phyloP scores from a whole-genome alignment of 1,284 basidiomycete genomes.

The Mixia osmundae region DNA sequence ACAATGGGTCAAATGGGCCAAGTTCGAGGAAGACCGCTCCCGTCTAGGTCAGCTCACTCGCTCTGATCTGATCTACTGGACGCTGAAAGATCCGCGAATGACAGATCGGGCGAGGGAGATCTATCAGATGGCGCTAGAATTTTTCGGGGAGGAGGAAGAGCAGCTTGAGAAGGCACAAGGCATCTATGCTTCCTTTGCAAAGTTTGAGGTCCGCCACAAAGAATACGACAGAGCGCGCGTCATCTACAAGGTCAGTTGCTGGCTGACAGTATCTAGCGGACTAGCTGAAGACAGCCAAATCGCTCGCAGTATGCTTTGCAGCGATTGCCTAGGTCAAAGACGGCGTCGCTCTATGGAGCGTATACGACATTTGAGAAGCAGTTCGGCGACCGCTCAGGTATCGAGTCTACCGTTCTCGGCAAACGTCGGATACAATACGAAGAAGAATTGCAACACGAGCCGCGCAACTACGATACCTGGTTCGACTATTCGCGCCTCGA shows the following conservation, averaged over 20 bases:
- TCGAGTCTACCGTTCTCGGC: conserved; percentile 83
- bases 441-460: conserved; percentile 67
- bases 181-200: conserved; percentile 86
- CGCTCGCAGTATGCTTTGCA: conserved; percentile 58
- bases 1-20: conserved; percentile 88
- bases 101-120: conserved; percentile 78
- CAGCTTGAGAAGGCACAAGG: conserved; percentile 92
- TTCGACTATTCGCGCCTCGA: conserved; percentile 88
- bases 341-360: conserved; percentile 54
- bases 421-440: conserved; percentile 95
- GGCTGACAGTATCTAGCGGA: background rate
- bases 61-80: background rate
- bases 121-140: conserved; percentile 88
- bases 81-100: no score
- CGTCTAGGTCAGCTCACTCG: no score
- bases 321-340: conserved; percentile 72
- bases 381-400: conserved; percentile 63
- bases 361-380: conserved; percentile 98
- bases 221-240: conserved; percentile 90
- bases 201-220: conserved; percentile 89
- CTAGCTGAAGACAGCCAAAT: background rate
- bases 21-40: conserved; percentile 67
- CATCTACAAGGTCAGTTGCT: conserved; percentile 58
- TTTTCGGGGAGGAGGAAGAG: conserved; percentile 91
- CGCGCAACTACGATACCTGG: conserved; percentile 91